Conservation (phyloP, 2,329 filamentous ascomycete genomes). For the Furcasterigmium furcatum region DNA sequence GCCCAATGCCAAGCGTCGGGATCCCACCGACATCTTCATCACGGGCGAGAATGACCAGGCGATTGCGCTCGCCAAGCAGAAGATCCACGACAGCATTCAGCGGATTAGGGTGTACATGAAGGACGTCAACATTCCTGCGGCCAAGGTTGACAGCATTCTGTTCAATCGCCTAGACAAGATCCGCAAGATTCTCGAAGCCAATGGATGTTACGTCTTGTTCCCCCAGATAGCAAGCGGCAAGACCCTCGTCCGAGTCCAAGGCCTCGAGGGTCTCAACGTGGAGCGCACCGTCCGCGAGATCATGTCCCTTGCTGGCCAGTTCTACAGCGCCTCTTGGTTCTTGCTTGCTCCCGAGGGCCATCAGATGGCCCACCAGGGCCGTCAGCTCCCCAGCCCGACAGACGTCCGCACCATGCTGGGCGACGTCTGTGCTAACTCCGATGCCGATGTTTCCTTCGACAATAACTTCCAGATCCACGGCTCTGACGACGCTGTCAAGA, state of each 20-base stretch:
- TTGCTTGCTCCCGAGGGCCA: conserved; percentile 25
- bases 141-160: conserved; percentile 93
- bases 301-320: conserved; percentile 93
- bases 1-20: conserved; percentile 73
- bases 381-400: conserved; percentile 57
- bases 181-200: conserved; percentile 94
- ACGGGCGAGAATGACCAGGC: conserved; percentile 83
- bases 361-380: conserved; percentile 49
- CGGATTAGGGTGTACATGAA: conserved; percentile 85
- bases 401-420: conserved; percentile 89
- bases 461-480: conserved; percentile 94
- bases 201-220: conserved; percentile 92
- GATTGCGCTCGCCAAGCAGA: conserved; percentile 86
- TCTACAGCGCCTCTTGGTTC: conserved; percentile 97
- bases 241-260: conserved; percentile 84
- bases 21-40: conserved; percentile 90
- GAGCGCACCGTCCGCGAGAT: conserved; percentile 94
- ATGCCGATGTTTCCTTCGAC: conserved; percentile 91
- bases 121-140: conserved; percentile 82
- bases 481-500: conserved; percentile 93
- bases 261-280: conserved; percentile 87
- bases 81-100: conserved; percentile 80
- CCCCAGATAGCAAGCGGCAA: conserved; percentile 83
- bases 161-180: conserved; percentile 92
- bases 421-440: conserved; percentile 94